Evolutionary conservation across 176 grass and related monocot species (phyloP), one percentile per base, ranked within the genome.

Genomic region (barley (Hordeum vulgare)): DNA sequence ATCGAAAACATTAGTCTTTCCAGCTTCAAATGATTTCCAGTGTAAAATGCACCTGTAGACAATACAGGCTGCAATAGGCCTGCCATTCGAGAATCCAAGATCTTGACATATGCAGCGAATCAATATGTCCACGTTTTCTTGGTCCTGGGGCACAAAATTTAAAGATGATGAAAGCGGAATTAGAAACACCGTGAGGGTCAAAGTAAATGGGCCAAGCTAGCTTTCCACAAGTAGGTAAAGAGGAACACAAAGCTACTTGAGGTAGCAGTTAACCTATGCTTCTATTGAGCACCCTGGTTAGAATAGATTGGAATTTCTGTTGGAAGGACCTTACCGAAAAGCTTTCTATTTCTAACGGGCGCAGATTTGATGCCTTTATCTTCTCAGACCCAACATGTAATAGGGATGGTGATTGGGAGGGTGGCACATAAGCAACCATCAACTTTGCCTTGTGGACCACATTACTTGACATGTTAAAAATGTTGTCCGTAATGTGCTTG

Each of bases 21-120:
- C 94, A 82, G 94, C 87, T 88, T 94, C 91, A 62, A 97, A 97
- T 82, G 94, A 94, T 91, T 92, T 94, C 94, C 94, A 97, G 34
- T 97, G 91, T 81, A 92, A 85, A 83, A 97, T 89, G 75, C 94
- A 94, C 80, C 64, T 94, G 69, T 94, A 97, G 77, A 94, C 85
- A 83, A 94, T 84, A 56, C 87, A 94, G 90, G 91, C 91, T 71
- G 91, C 91, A 84, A 97, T 91, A 36, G 91, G 91, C 71, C 90
- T 90, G 37, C 90, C 66, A 11, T 86, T 80, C 10, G 94, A 92
- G 77, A 97, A 97, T 74, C 94, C 94, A 9, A 94, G 77, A 80
- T 97, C 89, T 92, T 94, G 91, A 62, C 87, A 97, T 64, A 97
- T 81, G 71, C 83, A 97, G 49, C 92, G 92, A 60, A 94, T 90